Base-by-base conservation (phyloP, 169 alveolate genomes). In the Sarcocystis neurona region DNA sequence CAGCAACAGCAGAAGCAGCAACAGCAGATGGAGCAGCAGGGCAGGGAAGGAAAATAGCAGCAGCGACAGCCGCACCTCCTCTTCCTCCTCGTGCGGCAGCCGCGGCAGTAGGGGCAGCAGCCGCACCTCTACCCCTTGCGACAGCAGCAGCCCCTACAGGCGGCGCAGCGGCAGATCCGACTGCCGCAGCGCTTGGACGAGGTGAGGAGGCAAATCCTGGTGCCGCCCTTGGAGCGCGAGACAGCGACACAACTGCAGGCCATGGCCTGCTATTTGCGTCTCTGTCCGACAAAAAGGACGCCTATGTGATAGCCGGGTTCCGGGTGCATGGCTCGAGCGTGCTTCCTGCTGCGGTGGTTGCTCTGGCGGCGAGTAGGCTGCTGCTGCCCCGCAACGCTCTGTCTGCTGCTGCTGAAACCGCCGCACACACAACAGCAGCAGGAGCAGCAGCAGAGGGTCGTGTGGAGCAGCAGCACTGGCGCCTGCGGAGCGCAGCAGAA, bases 261-360 rank as follows among this genome's bases (percentile, higher is more conserved):
- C 39, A n/a, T n/a, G 75, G 2, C 75, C 6, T 41, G 8, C 10
- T 10, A 63, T 15, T n/a, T n/a, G 8, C 75, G 44, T n/a, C 2
- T 20, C 37, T 41, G 27, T 37, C 53, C 82, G 41, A 1, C 53
- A 1, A 48, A 72, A n/a, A n/a, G n/a, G n/a, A n/a, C n/a, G n/a
- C n/a, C 56, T 72, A 72, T 56, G 27, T 32, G 34, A 37, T 72
- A 12, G 82, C 56, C 3, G 82, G 82, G n/a, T 72, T 72, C 82
- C 8, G 34, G 8, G 82, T 72, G 58, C 82, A 27, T 4, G 56
- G 34, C 82, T 72, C 82, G 32, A n/a, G 34, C 34, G 82, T 72
- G 2, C 82, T 72, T 43, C 82, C 82, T 27, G 10, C 50, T 12
- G 27, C 27, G 8, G 43, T 72, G 39, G 23, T 72, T 39, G 48